Evolutionary conservation across 345 rosid species (phyloP).

Genomic region (Camelina laxa): DNA sequence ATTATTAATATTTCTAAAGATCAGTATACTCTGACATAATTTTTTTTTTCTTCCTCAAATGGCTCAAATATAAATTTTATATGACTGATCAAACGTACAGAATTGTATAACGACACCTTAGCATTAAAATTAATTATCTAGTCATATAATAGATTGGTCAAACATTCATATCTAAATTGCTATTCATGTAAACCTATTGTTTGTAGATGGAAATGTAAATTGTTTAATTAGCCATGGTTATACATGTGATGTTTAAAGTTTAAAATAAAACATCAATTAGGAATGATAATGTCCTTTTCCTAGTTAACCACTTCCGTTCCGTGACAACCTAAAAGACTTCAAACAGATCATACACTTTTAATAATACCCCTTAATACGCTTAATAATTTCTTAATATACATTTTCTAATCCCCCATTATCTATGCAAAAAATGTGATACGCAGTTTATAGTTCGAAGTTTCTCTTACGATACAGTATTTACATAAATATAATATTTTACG

Average conservation of each 20-base stretch:
- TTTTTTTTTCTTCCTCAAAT: not conserved
- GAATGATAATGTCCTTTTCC: constrained; percentile 17
- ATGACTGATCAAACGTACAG: not conserved
- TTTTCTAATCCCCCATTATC: too few species aligned
- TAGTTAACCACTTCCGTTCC: constrained; percentile 1
- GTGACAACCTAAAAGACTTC: constrained; percentile 15
- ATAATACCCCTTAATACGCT: not conserved
- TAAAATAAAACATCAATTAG: not conserved
- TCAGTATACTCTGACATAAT: not conserved
- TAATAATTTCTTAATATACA: not conserved
- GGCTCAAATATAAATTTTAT: not conserved
- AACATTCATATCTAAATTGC: not conserved
- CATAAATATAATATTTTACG: too few species aligned
- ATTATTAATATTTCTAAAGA: not conserved
- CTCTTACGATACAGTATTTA: too few species aligned
- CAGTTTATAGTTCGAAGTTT: too few species aligned
- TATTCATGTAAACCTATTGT: not conserved
- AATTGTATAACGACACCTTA: constrained; percentile 2
- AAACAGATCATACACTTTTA: not conserved
- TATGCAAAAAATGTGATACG: too few species aligned
- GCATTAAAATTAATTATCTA: not conserved
- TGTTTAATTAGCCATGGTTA: not conserved
- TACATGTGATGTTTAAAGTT: not conserved
- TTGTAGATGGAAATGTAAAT: not conserved
- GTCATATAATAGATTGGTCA: not conserved